Evolutionary conservation across 306 rosid species (phyloP), one percentile per base, ranked within the genome.

Genomic region (Cucurbita maxima): DNA sequence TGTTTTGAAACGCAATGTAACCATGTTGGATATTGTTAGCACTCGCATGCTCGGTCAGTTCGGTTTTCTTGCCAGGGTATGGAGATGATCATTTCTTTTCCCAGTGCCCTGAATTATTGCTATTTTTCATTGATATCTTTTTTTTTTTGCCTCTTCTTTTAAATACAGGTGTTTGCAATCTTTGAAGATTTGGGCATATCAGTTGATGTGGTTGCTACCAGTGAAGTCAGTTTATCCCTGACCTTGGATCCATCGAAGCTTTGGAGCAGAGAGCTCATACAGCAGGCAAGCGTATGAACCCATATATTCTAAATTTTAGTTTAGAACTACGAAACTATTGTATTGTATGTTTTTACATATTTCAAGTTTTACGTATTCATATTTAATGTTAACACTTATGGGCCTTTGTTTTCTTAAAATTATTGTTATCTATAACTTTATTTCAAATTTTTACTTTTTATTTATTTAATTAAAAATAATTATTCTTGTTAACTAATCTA

Each of bases 11-110:
- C 81, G 92, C 13, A 93, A 87, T 75, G 93, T 93, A 71, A 90
- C 96, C 71, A 90, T 88, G 98, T 85, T 93, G 92, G 98, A 93
- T 90, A 93, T 93, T 50, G 98, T 81, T 54, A 93, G 96, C 87
- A 90, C 98, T 55, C 92, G 98, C 74, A 93, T 93, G 98, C 98
- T 93, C 55, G 98, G 98, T 62, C 96, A 88, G 82, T 87, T 6
- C 78, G 98, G 98, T 59, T 93, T 93, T 82, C 98, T 90, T 81
- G 98, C 98, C 60, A 93, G 85, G 89, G 98, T 90, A 79, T 83
- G 90, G 80, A 82, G 64, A 47, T 68, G 69, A 63, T 81, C 16
- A 30, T 8, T 51, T 54, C 13, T 41, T 69, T 41, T 40, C 55
- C 57, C n/a, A 38, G 62, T 75, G 20, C 22, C 47, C 22, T 3